Conservation (phyloP, 2,329 filamentous ascomycete species). For the Coniochaeta pulveracea region DNA sequence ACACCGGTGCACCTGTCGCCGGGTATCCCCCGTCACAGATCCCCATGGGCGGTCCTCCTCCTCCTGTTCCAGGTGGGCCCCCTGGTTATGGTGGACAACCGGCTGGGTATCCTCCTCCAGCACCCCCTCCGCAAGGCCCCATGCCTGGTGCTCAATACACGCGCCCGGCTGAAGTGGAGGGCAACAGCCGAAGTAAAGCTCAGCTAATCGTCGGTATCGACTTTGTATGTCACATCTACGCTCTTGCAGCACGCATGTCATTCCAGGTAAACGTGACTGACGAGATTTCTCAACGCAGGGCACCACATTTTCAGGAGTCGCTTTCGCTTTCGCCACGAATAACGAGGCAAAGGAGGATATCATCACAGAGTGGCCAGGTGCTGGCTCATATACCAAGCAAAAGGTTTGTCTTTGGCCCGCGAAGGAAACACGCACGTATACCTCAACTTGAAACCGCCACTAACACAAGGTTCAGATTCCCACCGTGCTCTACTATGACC, state of each 20-base stretch:
- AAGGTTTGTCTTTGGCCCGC: conserved; percentile 57
- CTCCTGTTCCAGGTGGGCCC: conserved; percentile 28
- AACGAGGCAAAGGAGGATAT: conserved; percentile 97
- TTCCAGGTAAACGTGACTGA: too few species aligned
- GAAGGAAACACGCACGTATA: too few species aligned
- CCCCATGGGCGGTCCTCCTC: conserved; percentile 29
- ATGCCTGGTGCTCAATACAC: conserved; percentile 27
- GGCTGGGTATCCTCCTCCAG: conserved; percentile 35
- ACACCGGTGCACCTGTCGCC: conserved; percentile 46
- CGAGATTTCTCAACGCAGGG: too few species aligned
- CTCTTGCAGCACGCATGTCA: background rate
- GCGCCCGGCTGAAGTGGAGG: conserved; percentile 63
- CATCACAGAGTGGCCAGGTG: conserved; percentile 97
- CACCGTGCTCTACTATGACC: conserved; percentile 98
- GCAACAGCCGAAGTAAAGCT: conserved; percentile 80
- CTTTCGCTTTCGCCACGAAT: conserved; percentile 94
- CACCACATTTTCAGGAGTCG: conserved; percentile 95
- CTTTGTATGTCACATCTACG: conserved; percentile 64
- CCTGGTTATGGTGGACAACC: conserved; percentile 35
- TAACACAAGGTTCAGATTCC: conserved; percentile 56
- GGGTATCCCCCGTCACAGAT: conserved; percentile 52
- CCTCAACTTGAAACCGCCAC: too few species aligned
- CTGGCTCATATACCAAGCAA: conserved; percentile 95
- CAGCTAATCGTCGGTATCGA: conserved; percentile 98
- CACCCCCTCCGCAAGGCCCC: conserved; percentile 17